These are phyloP conservation scores for Plasmodium blacklocki DNA, from an alignment of 169 alveolate species.

Conservation along the genomic window DNA sequence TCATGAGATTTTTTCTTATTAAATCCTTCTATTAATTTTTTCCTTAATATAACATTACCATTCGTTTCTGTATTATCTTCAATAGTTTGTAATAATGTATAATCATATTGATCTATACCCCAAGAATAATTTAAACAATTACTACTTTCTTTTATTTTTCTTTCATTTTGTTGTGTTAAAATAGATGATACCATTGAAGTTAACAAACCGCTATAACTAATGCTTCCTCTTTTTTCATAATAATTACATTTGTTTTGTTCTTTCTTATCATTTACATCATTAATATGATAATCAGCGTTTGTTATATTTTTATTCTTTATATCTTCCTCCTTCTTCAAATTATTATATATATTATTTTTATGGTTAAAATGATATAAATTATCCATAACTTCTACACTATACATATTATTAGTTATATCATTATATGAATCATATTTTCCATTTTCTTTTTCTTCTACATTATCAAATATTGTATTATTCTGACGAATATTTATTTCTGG, in stretches of 20 bases:
- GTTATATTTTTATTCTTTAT: background rate
- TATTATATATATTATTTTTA: background rate
- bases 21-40: slow-evolving; percentile 3
- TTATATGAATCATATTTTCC: background rate
- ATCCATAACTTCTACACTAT: background rate
- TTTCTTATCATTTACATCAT: background rate
- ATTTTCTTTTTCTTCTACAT: background rate
- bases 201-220: slow-evolving; percentile 61
- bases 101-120: slow-evolving; percentile 9
- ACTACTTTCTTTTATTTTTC: slow-evolving; percentile 21
- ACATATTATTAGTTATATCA: background rate
- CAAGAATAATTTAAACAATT: slow-evolving; percentile 28
- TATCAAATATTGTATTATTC: background rate
- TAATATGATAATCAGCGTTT: no score
- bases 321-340: background rate
- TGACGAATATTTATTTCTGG: background rate
- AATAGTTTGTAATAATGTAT: slow-evolving; percentile 8
- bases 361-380: background rate
- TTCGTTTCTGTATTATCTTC: background rate
- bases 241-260: background rate
- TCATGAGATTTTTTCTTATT: slow-evolving; percentile 12
- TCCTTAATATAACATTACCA: background rate
- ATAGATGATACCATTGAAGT: slow-evolving; percentile 75
- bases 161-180: slow-evolving; percentile 65
- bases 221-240: slow-evolving; percentile 36